Evolutionary conservation across 108 stramenopile genomes (phyloP).

Genomic region (Nitzschia inconspicua): DNA sequence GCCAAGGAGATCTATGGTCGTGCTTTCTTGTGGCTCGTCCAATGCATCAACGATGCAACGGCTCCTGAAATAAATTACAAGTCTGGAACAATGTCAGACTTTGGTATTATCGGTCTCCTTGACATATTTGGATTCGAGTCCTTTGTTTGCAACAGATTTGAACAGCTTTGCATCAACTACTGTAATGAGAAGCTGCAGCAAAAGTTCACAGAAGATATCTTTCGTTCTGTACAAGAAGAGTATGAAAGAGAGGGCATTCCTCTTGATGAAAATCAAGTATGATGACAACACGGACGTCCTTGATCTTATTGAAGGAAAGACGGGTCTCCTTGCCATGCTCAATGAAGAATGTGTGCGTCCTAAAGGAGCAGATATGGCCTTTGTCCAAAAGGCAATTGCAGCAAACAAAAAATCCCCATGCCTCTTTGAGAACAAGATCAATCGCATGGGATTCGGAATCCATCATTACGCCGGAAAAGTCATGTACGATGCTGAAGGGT

Average conservation of each 20-base stretch:
- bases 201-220: conserved; percentile 87
- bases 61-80: conserved; percentile 42
- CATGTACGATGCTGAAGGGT: conserved; percentile 75
- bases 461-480: conserved; percentile 93
- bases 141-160: conserved; percentile 83
- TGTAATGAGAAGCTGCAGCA: conserved; percentile 89
- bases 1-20: conserved; percentile 85
- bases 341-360: conserved; percentile 95
- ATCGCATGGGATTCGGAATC: conserved; percentile 76
- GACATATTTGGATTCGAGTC: conserved; percentile 98
- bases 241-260: conserved; percentile 91
- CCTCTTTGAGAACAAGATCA: conserved; percentile 44
- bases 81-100: conserved; percentile 22
- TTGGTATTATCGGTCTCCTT: conserved; percentile 85
- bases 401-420: conserved; percentile 51
- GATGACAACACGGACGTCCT: conserved; percentile 90
- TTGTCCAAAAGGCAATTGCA: conserved; percentile 63
- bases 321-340: conserved; percentile 87
- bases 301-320: conserved; percentile 88
- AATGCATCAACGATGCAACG: conserved; percentile 73
- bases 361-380: conserved; percentile 76
- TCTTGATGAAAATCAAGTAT: conserved; percentile 80
- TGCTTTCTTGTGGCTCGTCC: conserved; percentile 78
- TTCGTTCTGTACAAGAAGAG: conserved; percentile 80
- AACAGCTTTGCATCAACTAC: conserved; percentile 91